phyloP scores from a whole-genome alignment of 768 basidiomycete genomes.

The Inosperma sp. region DNA sequence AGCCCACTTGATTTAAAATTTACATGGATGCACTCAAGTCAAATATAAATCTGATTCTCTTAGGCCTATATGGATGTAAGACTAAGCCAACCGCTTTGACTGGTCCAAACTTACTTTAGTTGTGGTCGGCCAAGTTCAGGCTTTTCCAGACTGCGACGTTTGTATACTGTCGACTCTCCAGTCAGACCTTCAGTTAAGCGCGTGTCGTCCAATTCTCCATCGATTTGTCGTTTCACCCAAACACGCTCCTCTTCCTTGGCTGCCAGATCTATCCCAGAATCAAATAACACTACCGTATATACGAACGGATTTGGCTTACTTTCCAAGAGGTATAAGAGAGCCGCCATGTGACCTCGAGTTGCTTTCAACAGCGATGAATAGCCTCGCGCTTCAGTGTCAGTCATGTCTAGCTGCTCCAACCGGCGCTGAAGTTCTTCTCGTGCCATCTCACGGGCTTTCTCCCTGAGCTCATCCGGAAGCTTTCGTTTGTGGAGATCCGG shows the following conservation, averaged over 20 bases:
- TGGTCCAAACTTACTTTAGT: conserved; percentile 44
- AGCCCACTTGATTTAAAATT: not conserved
- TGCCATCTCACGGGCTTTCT: conserved; percentile 64
- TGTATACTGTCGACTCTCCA: conserved; percentile 66
- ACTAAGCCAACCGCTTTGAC: not conserved
- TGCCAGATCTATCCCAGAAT: conserved; percentile 45
- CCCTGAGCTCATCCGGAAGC: conserved; percentile 57
- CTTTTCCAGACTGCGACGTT: conserved; percentile 64
- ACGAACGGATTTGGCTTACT: conserved; percentile 39
- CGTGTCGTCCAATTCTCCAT: conserved; percentile 65
- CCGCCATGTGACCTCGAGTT: conserved; percentile 57
- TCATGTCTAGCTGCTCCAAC: conserved; percentile 63
- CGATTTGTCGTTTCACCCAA: conserved; percentile 68
- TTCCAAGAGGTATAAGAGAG: conserved; percentile 57
- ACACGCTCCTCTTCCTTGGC: conserved; percentile 67
- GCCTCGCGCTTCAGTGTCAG: conserved; percentile 46
- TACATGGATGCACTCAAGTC: conserved; percentile 66
- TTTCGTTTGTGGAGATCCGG: conserved; percentile 51
- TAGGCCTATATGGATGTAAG: conserved; percentile 41
- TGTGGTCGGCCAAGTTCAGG: conserved; percentile 65
- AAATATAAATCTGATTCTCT: conserved; percentile 64
- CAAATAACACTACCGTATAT: not conserved
- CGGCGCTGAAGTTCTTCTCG: conserved; percentile 55
- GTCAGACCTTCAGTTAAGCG: conserved; percentile 64
- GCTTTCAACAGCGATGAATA: conserved; percentile 50